Evolutionary conservation across 2,329 filamentous ascomycete species (phyloP), one percentile per base, ranked within the genome.

Genomic region (Fusarium virguliforme): DNA sequence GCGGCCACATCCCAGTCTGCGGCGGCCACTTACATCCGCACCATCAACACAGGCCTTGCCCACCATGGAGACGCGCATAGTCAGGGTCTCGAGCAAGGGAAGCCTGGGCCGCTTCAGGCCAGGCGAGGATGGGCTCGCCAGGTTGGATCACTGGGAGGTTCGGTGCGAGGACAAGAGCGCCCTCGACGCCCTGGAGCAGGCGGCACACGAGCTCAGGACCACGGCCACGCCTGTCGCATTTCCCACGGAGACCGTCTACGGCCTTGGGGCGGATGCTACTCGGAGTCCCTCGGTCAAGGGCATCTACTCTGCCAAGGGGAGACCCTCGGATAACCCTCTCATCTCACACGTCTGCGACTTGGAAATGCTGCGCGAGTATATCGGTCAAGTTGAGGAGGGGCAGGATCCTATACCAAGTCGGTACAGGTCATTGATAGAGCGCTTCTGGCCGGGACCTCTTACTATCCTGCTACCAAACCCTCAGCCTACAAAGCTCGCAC

Each of bases 201-300:
- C 94, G 1, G 94, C 93, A 3, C 78, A 85, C 12, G 86, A 90
- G 70, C 84, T 97, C 37, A 87, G 85, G 57, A 85, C 85, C 18
- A 90, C 87, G 57, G 87, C 93, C 77, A 87, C 87, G 4, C 96
- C 96, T 5, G 94, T 99, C 53, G 96, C 94, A 1, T 99, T 99
- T 79, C 96, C 96, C 1, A 99, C 96, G 0, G 96, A 99, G 83
- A 99, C 96, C 0, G 96, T 99, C 1, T 99, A 99, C 79, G 96
- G 96, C 0, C 87, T 99, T 8, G 96, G 94, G n/a, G 96, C 96
- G 13, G 96, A 98, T 83, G 96, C 96, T 10, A 98, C 95, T 28
- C 89, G 94, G 75, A 94, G 91, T 76, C 85, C 84, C 26, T 92
- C 95, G 2, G 95, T 98, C 7, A 90, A 88, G 77, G 95, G 94